Conservation (phyloP, 108 stramenopile genomes). For the Pseudonitzschia multistriata region DNA sequence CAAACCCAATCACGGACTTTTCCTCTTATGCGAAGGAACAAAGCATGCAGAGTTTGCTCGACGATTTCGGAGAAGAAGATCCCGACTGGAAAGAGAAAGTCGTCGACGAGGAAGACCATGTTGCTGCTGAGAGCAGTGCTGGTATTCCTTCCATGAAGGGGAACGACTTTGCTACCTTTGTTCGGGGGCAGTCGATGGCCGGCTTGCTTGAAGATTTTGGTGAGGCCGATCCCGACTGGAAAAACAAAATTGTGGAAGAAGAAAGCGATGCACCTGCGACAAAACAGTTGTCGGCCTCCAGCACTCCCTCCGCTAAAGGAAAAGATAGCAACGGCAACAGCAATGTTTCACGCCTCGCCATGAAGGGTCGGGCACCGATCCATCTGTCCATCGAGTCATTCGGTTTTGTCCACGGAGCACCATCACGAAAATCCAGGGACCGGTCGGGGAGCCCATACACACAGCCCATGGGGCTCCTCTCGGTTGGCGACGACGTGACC, state of each 20-base stretch:
- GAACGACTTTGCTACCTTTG: not conserved
- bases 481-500: slow-evolving; percentile 56
- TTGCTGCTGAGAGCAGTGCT: not conserved
- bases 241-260: slow-evolving; percentile 20
- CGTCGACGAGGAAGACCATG: slow-evolving; percentile 10
- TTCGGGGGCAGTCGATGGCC: slow-evolving; percentile 23
- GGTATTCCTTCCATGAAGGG: not conserved
- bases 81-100: slow-evolving; percentile 53
- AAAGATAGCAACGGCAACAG: not conserved
- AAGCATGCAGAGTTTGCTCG: not conserved
- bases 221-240: slow-evolving; percentile 71
- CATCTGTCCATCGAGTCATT: slow-evolving; percentile 74
- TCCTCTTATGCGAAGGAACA: not conserved
- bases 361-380: slow-evolving; percentile 69
- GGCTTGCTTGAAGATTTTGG: slow-evolving; percentile 72
- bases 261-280: not conserved
- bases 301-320: not conserved
- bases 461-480: slow-evolving; percentile 63
- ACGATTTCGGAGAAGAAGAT: slow-evolving; percentile 76
- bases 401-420: slow-evolving; percentile 75
- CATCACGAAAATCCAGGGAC: slow-evolving; percentile 18
- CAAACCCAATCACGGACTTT: not conserved
- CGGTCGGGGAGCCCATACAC: slow-evolving; percentile 54
- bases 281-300: not conserved
- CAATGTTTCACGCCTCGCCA: slow-evolving; percentile 31